These are phyloP conservation scores for Ogataea ramenticola DNA, from an alignment of 805 yeast species.

Conservation along the genomic window DNA sequence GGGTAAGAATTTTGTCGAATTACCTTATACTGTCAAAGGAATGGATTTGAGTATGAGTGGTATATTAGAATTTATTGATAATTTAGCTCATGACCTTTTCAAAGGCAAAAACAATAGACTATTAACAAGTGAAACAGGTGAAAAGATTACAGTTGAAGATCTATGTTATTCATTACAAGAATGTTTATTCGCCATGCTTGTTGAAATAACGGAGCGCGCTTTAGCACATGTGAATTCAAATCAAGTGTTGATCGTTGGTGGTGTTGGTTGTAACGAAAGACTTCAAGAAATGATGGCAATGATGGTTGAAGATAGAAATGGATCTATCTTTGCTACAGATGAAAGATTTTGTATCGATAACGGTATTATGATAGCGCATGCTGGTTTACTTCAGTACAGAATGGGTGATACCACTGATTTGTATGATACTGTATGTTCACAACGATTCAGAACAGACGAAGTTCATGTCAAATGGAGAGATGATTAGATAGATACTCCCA, in stretches of 20 bases:
- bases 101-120: constrained; percentile 34
- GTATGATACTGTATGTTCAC: constrained; percentile 78
- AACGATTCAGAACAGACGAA: constrained; percentile 90
- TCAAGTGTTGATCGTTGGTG: constrained; percentile 93
- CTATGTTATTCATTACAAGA: constrained; percentile 92
- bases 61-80: constrained; percentile 77
- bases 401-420: constrained; percentile 64
- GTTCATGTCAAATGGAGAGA: constrained; percentile 89
- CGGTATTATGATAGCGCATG: constrained; percentile 99
- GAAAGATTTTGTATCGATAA: constrained; percentile 96
- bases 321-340: constrained; percentile 90
- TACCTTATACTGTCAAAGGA: constrained; percentile 97
- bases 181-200: constrained; percentile 89
- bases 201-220: constrained; percentile 95
- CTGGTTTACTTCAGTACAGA: constrained; percentile 81
- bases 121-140: constrained; percentile 36
- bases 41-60: constrained; percentile 99
- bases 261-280: constrained; percentile 93
- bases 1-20: constrained; percentile 53
- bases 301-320: constrained; percentile 87
- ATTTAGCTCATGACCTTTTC: constrained; percentile 66
- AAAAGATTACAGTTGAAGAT: constrained; percentile 69
- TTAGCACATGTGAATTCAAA: constrained; percentile 92
- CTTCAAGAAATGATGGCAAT: constrained; percentile 94
- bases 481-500: too few relatives aligned